A percentile compares a stretch with the other conserved stretches of the same genome.
Evolutionary conservation across 495 filamentous ascomycete species (phyloP).

Genomic region (Lasiosphaeria hispida): DNA sequence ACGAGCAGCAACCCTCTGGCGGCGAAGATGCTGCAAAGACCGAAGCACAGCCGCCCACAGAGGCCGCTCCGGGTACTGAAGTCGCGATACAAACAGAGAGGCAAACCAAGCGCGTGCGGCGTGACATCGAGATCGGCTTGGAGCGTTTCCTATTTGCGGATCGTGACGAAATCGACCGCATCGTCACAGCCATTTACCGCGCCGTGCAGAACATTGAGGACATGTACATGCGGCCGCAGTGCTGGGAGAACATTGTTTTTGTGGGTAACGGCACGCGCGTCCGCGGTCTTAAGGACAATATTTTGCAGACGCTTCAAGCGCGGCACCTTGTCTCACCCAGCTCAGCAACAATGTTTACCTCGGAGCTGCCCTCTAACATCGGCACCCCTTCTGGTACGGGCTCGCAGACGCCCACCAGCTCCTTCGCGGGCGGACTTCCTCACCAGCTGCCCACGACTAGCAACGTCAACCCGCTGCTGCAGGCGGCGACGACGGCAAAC

Average conservation of each 20-base stretch:
- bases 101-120: slow-evolving; percentile 48
- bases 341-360: slow-evolving; percentile 91
- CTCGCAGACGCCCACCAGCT: slow-evolving; percentile 76
- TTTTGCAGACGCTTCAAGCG: slow-evolving; percentile 70
- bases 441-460: slow-evolving; percentile 46
- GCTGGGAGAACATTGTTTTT: slow-evolving; percentile 88
- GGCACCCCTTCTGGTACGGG: slow-evolving; percentile 88
- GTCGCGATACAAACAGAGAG: slow-evolving; percentile 26
- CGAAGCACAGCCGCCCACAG: slow-evolving; percentile 14
- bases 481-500: slow-evolving; percentile 81
- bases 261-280: slow-evolving; percentile 85
- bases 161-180: slow-evolving; percentile 68
- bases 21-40: slow-evolving; percentile 4
- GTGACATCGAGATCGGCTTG: slow-evolving; percentile 80
- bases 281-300: slow-evolving; percentile 81
- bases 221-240: slow-evolving; percentile 70
- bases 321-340: slow-evolving; percentile 90
- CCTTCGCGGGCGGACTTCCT: slow-evolving; percentile 56
- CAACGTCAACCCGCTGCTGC: slow-evolving; percentile 85
- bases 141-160: slow-evolving; percentile 84
- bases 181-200: slow-evolving; percentile 79
- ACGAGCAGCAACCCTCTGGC: slow-evolving; percentile 5
- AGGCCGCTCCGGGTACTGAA: slow-evolving; percentile 6
- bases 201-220: slow-evolving; percentile 77
- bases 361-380: slow-evolving; percentile 86